Percentiles rank a stretch among this genome's conserved stretches.
Conservation (phyloP, 805 yeast species). For the Pichia exigua region DNA sequence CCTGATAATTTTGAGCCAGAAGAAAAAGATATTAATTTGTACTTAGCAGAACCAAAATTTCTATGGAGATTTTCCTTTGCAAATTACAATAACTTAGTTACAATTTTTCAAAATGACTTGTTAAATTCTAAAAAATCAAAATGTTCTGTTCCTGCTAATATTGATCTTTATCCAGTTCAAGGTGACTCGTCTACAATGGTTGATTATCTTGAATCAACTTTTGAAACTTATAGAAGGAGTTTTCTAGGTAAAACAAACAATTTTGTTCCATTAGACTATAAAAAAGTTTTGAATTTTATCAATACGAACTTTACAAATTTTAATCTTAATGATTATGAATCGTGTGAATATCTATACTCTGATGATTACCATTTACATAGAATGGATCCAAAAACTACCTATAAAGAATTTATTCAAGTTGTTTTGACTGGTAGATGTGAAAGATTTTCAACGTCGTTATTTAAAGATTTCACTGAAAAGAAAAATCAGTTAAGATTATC, state of each 20-base stretch:
- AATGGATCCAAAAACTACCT: not conserved
- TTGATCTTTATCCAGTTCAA: not conserved
- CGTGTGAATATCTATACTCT: not conserved
- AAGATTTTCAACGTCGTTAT: too few species aligned
- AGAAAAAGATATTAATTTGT: not conserved
- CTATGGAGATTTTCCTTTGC: not conserved
- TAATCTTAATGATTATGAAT: not conserved
- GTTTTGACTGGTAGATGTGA: too few species aligned
- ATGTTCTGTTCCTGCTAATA: not conserved
- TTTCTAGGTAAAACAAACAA: not conserved
- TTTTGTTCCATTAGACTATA: not conserved
- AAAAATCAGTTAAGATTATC: too few species aligned
- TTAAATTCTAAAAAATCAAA: not conserved
- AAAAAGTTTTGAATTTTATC: not conserved
- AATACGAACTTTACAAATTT: not conserved
- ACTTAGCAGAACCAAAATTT: not conserved
- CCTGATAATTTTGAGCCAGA: not conserved
- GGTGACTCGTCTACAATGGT: not conserved
- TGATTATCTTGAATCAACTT: not conserved
- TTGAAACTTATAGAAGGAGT: too few species aligned
- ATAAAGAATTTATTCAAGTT: not conserved
- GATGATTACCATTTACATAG: not conserved
- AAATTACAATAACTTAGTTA: not conserved
- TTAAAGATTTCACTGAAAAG: too few species aligned
- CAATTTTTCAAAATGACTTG: not conserved